phyloP scores from a whole-genome alignment of 1,139 yeast genomes.

The Zhuliangozyma parablackwelliae region DNA sequence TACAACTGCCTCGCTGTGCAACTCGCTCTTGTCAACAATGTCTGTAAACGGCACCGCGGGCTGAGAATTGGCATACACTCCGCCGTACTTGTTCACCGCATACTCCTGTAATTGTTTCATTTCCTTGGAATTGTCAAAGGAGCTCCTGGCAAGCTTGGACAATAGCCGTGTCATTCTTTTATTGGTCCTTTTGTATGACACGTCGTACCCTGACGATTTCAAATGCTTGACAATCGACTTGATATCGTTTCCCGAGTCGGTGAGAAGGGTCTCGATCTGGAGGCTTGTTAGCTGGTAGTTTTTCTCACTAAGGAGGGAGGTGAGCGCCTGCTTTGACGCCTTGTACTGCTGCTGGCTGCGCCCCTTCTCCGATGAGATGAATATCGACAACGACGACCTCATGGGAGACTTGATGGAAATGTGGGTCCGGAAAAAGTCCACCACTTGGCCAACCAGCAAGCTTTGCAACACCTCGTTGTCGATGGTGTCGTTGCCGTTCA shows the following conservation, averaged over 20 bases:
- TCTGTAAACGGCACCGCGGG: background rate
- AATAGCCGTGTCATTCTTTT: background rate
- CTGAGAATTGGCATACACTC: background rate
- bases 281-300: constrained; percentile 5
- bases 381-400: constrained; percentile 23
- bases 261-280: constrained; percentile 4
- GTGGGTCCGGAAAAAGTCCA: constrained; percentile 23
- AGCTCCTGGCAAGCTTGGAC: background rate
- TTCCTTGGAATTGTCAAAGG: constrained; percentile 1
- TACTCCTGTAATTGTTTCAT: background rate
- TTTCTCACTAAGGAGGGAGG: constrained; percentile 1
- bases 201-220: constrained; percentile 3
- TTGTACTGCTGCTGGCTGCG: background rate
- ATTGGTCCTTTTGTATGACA: background rate
- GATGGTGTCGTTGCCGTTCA: constrained; percentile 29
- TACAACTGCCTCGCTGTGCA: background rate
- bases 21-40: background rate
- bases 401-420: constrained; percentile 33
- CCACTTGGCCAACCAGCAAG: constrained; percentile 20
- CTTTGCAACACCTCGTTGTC: constrained; percentile 14
- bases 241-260: constrained; percentile 4
- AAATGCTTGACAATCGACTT: constrained; percentile 1
- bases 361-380: constrained; percentile 7
- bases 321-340: constrained; percentile 3
- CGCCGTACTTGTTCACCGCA: constrained; percentile 1